Base-by-base conservation (phyloP, 441 rosid species). In the Mallotus japonicus region DNA sequence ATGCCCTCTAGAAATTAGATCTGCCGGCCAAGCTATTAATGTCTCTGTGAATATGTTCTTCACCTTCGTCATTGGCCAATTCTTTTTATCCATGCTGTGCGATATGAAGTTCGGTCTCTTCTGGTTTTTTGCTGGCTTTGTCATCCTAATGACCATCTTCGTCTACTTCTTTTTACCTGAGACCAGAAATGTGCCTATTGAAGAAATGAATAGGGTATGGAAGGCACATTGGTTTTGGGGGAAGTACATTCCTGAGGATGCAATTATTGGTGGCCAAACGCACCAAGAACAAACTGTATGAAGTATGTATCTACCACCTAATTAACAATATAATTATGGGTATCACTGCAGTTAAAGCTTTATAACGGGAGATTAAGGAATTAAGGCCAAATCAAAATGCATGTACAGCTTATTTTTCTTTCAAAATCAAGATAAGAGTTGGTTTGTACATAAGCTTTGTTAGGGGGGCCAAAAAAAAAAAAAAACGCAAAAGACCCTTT, bases 71-170 rank as follows among this genome's bases (percentile, higher is more conserved):
- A 83, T 87, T 46, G 87, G 83, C 22, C 88, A 87, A 17, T 76
- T 76, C 81, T 85, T 85, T 65, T 70, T 85, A 16, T 47, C 84
- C 13, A 79, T 87, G 88, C 87, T 83, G 28, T 85, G 88, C 84
- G 87, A 87, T 73, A 81, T 87, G 85, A 83, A 85, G 80, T 87
- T 81, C 44, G 88, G 85, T 10, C 79, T 85, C 58, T 87, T 87
- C 83, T 76, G 80, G 72, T 87, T 87, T 80, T 87, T 87, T 7
- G 86, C 82, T 1, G 83, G 73, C 1, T 83, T 77, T 66, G 90
- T 85, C 9, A 20, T 64, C 2, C n/a, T 87, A 47, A 85, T 85
- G 88, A 83, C 88, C 7, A 5, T 83, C 67, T 82, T 83, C 74
- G 65, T 85, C 1, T 83, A 32, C 79, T 80, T 83, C 83, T 80